Percentiles rank a stretch among this genome's conserved stretches.
Evolutionary conservation across 2,329 filamentous ascomycete genomes (phyloP).

Genomic region (Cephalotrichum gorgonifer): DNA sequence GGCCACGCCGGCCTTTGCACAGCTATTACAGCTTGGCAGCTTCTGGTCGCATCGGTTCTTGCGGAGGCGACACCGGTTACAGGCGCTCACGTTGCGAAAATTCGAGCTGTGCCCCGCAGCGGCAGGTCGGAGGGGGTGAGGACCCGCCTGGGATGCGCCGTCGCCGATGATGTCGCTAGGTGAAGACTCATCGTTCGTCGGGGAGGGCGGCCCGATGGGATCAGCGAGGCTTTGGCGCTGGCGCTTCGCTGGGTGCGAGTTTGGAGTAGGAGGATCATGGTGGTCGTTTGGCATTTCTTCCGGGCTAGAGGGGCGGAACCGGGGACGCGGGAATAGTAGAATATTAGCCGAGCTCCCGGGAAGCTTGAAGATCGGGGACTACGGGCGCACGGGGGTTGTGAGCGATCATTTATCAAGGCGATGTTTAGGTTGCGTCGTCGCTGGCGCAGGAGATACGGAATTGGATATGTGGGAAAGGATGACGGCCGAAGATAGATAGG

Average conservation of each 20-base stretch:
- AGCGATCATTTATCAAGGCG: neutral
- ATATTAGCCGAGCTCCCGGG: neutral
- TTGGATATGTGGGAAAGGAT: too few species aligned
- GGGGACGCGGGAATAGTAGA: neutral
- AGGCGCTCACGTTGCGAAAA: constrained; percentile 86
- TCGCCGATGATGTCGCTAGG: constrained; percentile 18
- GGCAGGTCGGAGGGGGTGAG: constrained; percentile 12
- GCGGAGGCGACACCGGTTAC: constrained; percentile 80
- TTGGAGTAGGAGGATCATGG: constrained; percentile 41
- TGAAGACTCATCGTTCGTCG: constrained; percentile 22
- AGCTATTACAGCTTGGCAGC: constrained; percentile 80
- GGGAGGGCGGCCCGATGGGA: constrained; percentile 28
- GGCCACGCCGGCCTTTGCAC: constrained; percentile 82
- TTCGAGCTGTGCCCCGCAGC: constrained; percentile 51
- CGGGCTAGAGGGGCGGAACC: neutral
- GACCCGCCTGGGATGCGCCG: constrained; percentile 10
- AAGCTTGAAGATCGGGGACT: neutral
- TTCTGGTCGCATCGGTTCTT: constrained; percentile 96
- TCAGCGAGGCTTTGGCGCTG: constrained; percentile 42
- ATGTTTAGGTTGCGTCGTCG: neutral
- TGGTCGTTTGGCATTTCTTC: constrained; percentile 2
- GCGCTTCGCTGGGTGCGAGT: constrained; percentile 45
- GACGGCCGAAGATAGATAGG: too few species aligned
- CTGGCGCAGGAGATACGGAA: neutral
- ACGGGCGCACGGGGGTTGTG: neutral